Evolutionary conservation across 2,329 filamentous ascomycete genomes (phyloP).

Genomic region (Colletotrichum spaethianum): DNA sequence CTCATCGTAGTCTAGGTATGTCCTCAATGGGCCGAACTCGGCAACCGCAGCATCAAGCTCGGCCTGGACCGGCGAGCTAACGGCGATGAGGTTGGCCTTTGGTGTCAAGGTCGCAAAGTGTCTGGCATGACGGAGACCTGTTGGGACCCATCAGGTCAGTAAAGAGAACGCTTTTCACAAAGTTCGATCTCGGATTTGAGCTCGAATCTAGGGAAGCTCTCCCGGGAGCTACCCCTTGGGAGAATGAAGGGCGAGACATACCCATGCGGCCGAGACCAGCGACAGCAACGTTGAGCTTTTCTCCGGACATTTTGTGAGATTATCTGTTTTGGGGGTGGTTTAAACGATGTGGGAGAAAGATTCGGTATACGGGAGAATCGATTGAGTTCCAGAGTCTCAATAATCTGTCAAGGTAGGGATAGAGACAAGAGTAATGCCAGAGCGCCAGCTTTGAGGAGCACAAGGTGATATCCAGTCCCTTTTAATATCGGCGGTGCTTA

Average conservation of each 20-base stretch:
- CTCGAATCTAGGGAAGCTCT: background rate
- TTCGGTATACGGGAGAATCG: too few species aligned
- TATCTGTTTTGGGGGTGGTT: background rate
- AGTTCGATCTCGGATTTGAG: background rate
- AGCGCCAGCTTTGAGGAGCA: background rate
- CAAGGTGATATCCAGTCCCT: slow-evolving; percentile 6
- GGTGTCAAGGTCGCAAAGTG: slow-evolving; percentile 34
- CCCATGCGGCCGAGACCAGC: slow-evolving; percentile 68
- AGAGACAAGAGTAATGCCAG: background rate
- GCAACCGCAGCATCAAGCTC: slow-evolving; percentile 34
- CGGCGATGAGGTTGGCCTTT: slow-evolving; percentile 34
- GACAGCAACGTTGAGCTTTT: slow-evolving; percentile 59
- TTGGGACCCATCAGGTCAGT: background rate
- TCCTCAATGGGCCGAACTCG: slow-evolving; percentile 28
- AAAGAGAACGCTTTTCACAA: background rate
- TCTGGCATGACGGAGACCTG: slow-evolving; percentile 29
- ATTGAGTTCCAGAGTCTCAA: background rate
- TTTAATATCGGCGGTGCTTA: slow-evolving; percentile 29
- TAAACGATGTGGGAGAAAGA: background rate
- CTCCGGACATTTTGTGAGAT: slow-evolving; percentile 7
- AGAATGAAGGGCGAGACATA: slow-evolving; percentile 4
- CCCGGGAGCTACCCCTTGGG: background rate
- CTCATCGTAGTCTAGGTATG: slow-evolving; percentile 33
- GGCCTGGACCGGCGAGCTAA: slow-evolving; percentile 32
- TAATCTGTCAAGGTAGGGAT: background rate